These are phyloP conservation scores for Simplicillium aogashimaense DNA, from an alignment of 2,329 filamentous ascomycete species.

Conservation along the genomic window DNA sequence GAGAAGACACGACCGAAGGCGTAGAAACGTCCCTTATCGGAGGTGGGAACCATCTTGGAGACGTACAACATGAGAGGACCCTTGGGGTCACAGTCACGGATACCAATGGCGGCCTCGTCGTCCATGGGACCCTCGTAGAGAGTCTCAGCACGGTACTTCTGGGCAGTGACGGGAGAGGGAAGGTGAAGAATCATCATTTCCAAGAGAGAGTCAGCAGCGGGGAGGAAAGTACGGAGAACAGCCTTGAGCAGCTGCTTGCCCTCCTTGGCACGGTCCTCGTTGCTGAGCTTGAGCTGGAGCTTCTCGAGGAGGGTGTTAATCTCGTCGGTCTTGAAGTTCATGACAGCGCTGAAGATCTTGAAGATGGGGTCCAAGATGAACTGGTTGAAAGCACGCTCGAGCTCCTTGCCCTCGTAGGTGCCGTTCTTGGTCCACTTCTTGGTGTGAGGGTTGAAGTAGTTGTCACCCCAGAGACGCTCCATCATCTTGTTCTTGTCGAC, in stretches of 20 bases:
- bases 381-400: slow-evolving; percentile 99
- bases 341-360: slow-evolving; percentile 93
- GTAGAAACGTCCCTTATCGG: slow-evolving; percentile 99
- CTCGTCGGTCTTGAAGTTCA: slow-evolving; percentile 99
- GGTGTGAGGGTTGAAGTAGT: slow-evolving; percentile 99
- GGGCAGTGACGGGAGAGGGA: slow-evolving; percentile 88
- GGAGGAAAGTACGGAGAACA: slow-evolving; percentile 98
- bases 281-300: slow-evolving; percentile 83
- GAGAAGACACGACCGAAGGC: slow-evolving; percentile 99
- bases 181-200: slow-evolving; percentile 99
- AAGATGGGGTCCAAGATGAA: slow-evolving; percentile 99
- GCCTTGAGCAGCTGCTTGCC: slow-evolving; percentile 97
- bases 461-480: slow-evolving; percentile 99
- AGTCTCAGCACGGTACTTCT: slow-evolving; percentile 97
- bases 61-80: slow-evolving; percentile 99
- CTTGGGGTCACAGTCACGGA: slow-evolving; percentile 97
- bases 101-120: slow-evolving; percentile 87
- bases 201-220: slow-evolving; percentile 91
- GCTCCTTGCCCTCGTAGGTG: slow-evolving; percentile 73
- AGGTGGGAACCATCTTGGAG: slow-evolving; percentile 99
- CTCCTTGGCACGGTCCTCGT: slow-evolving; percentile 85
- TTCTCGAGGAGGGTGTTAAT: slow-evolving; percentile 74
- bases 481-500: slow-evolving; percentile 99
- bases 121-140: slow-evolving; percentile 96
- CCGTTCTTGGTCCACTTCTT: slow-evolving; percentile 98